Evolutionary conservation across 441 rosid species (phyloP), one percentile per base, ranked within the genome.

Genomic region (Iberis amara): DNA sequence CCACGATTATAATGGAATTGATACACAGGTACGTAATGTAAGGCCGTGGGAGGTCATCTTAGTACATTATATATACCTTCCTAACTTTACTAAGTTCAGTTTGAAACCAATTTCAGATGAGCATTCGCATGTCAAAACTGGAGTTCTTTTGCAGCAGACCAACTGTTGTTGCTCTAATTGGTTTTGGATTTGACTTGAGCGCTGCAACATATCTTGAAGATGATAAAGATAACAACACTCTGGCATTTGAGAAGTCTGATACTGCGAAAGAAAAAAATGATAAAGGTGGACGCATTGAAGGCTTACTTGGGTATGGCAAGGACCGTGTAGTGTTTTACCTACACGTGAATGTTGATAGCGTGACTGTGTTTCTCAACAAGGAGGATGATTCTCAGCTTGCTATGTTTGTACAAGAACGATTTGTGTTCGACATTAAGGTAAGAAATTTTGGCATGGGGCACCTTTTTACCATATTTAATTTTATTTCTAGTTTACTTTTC

Each of bases 141-240:
- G 94, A 85, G 69, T 85, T 94, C 76, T 94, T 87, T 71, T 94
- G 87, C 79, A 87, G 80, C 85, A 79, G 99, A 65, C 98, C 91
- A 42, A 85, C 99, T 58, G 71, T 94, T 52, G 96, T 94, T 77
- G 92, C 98, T 62, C 73, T 94, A 64, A 89, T 94, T 69, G 89
- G 80, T 68, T 83, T 90, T 76, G 98, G 98, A 63, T 61, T 83
- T 54, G 98, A 83, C 71, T 72, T 90, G 67, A 74, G 94, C 57
- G 35, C 78, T 46, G 76, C 53, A 59, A 56, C 68, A 57, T 65
- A 65, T 59, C 55, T 57, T 35, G 71, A 57, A 58, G 65, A 54
- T 47, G 68, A 59, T 55, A 55, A 50, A 39, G 75, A 80, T 37
- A 49, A 58, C 57, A 51, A 50, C 52, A 70, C 68, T 61, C 55